Conservation (phyloP, 495 filamentous ascomycete genomes). For the Xylaria flabelliformis region DNA sequence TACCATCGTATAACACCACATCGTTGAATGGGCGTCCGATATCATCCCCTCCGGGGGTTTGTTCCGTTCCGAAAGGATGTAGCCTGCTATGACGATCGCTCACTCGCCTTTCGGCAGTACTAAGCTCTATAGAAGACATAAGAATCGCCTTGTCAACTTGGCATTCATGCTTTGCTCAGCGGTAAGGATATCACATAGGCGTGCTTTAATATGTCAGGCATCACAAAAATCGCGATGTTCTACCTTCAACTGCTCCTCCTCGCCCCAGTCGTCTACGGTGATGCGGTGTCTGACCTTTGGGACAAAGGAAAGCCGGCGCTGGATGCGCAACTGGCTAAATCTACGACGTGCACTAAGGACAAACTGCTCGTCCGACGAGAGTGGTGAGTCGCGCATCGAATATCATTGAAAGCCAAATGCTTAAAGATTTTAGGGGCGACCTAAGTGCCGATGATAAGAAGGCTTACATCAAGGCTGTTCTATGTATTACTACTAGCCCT, state of each 20-base stretch:
- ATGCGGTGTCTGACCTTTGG: constrained; percentile 52
- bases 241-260: constrained; percentile 29
- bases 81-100: not conserved
- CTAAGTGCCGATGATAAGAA: constrained; percentile 57
- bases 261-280: constrained; percentile 36
- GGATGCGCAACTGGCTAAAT: constrained; percentile 50
- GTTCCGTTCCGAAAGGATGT: constrained; percentile 25
- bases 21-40: constrained; percentile 2
- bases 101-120: not conserved
- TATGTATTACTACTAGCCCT: constrained; percentile 64
- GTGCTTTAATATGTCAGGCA: not conserved
- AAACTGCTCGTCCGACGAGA: constrained; percentile 53
- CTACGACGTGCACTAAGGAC: constrained; percentile 53
- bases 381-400: constrained; percentile 44
- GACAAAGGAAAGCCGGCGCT: constrained; percentile 48
- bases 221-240: not conserved
- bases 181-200: not conserved
- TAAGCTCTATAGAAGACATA: constrained; percentile 16
- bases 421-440: constrained; percentile 51
- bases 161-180: constrained; percentile 9
- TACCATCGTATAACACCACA: constrained; percentile 5
- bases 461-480: constrained; percentile 66
- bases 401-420: not conserved
- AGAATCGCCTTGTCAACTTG: constrained; percentile 9
- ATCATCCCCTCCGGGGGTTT: constrained; percentile 1